These are phyloP conservation scores for Zopfia rhizophila DNA, from an alignment of 2,329 filamentous ascomycete genomes.

Conservation along the genomic window DNA sequence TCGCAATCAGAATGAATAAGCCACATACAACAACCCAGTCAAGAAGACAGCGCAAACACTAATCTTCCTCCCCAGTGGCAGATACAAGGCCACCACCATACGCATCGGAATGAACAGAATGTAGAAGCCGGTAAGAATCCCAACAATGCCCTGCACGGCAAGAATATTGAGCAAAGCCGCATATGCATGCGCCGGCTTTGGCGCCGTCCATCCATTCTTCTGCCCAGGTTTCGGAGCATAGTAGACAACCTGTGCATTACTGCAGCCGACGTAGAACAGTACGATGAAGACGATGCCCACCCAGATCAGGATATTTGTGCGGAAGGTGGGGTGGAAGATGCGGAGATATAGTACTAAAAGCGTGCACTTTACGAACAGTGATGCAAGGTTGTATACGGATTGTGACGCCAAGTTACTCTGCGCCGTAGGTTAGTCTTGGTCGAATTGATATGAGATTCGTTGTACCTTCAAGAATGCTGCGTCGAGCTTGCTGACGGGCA, in stretches of 20 bases:
- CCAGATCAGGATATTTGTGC: slow-evolving; percentile 1
- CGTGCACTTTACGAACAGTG: slow-evolving; percentile 5
- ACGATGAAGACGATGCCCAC: slow-evolving; percentile 1
- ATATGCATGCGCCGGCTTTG: no score
- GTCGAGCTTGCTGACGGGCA: no score
- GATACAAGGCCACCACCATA: slow-evolving; percentile 3
- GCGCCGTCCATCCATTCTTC: not conserved
- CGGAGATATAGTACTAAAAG: slow-evolving; percentile 11
- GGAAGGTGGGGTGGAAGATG: not conserved
- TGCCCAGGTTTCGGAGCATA: not conserved
- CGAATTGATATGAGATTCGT: no score
- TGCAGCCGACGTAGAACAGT: not conserved
- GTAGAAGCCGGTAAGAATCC: slow-evolving; percentile 8
- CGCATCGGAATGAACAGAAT: slow-evolving; percentile 9
- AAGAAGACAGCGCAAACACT: slow-evolving; percentile 6
- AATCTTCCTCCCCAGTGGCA: slow-evolving; percentile 6
- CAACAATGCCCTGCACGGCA: slow-evolving; percentile 3
- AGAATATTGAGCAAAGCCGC: not conserved
- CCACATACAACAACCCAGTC: slow-evolving; percentile 11
- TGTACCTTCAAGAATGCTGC: no score
- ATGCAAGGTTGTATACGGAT: slow-evolving; percentile 1
- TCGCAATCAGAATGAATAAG: not conserved
- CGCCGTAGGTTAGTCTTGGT: no score
- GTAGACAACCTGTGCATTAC: not conserved
- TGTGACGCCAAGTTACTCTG: slow-evolving; percentile 8